Conservation (phyloP, 1,284 basidiomycete genomes). For the Apiotrichum brassicae region DNA sequence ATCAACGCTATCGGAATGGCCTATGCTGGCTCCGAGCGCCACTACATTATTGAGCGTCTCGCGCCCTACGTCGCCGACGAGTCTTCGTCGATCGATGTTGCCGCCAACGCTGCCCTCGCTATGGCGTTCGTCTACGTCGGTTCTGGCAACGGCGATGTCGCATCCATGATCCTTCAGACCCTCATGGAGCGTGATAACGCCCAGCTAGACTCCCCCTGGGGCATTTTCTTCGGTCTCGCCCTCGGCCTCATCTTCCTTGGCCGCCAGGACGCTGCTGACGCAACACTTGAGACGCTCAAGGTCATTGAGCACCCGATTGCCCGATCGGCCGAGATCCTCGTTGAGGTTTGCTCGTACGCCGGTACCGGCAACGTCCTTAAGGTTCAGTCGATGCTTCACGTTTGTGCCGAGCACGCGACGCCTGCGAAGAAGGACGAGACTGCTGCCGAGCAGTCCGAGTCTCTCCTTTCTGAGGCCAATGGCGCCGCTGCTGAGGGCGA, state of each 20-base stretch:
- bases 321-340: slow-evolving; percentile 83
- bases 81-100: slow-evolving; percentile 77
- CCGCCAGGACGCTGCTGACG: slow-evolving; percentile 88
- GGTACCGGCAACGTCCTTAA: slow-evolving; percentile 95
- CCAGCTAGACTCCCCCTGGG: slow-evolving; percentile 84
- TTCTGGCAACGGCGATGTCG: slow-evolving; percentile 89
- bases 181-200: slow-evolving; percentile 75
- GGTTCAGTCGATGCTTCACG: slow-evolving; percentile 86
- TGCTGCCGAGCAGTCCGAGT: slow-evolving; percentile 27
- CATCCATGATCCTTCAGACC: slow-evolving; percentile 81
- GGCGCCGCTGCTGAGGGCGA: slow-evolving; percentile 4
- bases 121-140: slow-evolving; percentile 95
- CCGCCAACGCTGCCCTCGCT: slow-evolving; percentile 75
- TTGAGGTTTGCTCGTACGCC: slow-evolving; percentile 91
- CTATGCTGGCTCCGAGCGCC: slow-evolving; percentile 85
- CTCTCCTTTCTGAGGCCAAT: slow-evolving; percentile 9
- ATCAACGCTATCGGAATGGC: slow-evolving; percentile 88
- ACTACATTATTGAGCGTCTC: slow-evolving; percentile 72
- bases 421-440: slow-evolving; percentile 26
- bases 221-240: slow-evolving; percentile 81
- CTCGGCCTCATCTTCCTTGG: slow-evolving; percentile 88
- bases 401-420: slow-evolving; percentile 82
- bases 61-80: slow-evolving; percentile 80
- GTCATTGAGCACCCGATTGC: slow-evolving; percentile 90
- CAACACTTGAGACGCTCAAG: slow-evolving; percentile 90